phyloP scores from a whole-genome alignment of 2,329 filamentous ascomycete species.

The Alternaria rosae region DNA sequence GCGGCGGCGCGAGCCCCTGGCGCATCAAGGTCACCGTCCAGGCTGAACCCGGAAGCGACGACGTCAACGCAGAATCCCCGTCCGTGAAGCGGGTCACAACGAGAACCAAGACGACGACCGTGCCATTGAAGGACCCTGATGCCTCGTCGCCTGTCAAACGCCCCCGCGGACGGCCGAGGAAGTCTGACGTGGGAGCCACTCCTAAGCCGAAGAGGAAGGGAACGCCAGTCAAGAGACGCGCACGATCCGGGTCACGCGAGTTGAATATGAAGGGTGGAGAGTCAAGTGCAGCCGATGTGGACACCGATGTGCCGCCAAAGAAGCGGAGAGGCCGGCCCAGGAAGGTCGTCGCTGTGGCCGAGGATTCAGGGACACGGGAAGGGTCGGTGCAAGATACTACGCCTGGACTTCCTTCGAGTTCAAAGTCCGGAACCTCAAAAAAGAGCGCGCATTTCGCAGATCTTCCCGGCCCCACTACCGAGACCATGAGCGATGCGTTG shows the following conservation, averaged over 20 bases:
- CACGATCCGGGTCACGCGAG: conserved; percentile 33
- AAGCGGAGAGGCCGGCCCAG: conserved; percentile 43
- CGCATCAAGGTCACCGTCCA: conserved; percentile 60
- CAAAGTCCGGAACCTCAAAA: conserved; percentile 7
- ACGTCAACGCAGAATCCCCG: conserved; percentile 43
- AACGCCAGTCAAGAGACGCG: conserved; percentile 42
- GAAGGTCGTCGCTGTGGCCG: conserved; percentile 34
- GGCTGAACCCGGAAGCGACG: conserved; percentile 52
- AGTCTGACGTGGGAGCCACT: conserved; percentile 40
- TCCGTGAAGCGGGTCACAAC: conserved; percentile 36
- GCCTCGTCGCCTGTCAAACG: conserved; percentile 49
- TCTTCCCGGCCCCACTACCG: conserved; percentile 5
- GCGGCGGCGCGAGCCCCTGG: conserved; percentile 54
- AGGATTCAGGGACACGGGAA: conserved; percentile 10
- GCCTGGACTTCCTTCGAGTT: conserved; percentile 1
- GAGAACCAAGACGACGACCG: conserved; percentile 48
- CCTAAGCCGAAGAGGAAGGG: conserved; percentile 40
- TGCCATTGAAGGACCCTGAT: conserved; percentile 53
- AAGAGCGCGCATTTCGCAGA: conserved; percentile 18
- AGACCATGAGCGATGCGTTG: conserved; percentile 19
- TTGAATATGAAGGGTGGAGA: conserved; percentile 25
- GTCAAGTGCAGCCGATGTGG: conserved; percentile 31
- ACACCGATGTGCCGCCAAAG: conserved; percentile 38
- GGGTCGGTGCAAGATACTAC: conserved; percentile 8
- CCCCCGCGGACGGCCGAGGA: conserved; percentile 46